Conservation (phyloP, 257 asterid species). For the Solanum tacnaense region DNA sequence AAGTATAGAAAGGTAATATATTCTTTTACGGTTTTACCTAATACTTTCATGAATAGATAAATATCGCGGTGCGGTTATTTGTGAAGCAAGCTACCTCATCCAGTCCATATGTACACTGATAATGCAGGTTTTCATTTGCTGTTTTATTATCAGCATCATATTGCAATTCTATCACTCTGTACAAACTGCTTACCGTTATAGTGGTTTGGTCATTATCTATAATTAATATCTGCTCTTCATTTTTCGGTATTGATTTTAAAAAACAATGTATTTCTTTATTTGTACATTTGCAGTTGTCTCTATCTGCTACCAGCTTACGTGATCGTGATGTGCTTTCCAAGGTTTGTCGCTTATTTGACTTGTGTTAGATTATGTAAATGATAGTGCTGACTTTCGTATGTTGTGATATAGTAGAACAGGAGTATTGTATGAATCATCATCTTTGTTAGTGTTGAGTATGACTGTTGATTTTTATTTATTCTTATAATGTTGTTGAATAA, state of each 20-base stretch:
- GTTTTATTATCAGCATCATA: background rate
- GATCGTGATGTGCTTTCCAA: constrained; percentile 90
- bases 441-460: background rate
- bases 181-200: background rate
- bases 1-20: background rate
- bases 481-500: background rate
- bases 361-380: background rate
- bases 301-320: constrained; percentile 75
- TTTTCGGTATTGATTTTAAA: background rate
- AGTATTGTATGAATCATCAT: background rate
- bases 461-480: background rate
- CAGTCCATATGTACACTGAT: background rate
- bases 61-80: background rate
- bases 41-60: background rate
- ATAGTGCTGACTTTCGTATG: background rate
- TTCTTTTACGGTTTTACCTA: background rate
- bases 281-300: constrained; percentile 64
- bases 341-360: constrained; percentile 37
- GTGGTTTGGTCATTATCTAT: background rate
- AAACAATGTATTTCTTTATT: background rate
- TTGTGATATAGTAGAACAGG: background rate
- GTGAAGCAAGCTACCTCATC: background rate
- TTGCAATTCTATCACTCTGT: background rate
- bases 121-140: background rate
- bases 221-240: background rate